phyloP scores from a whole-genome alignment of 129 eudicot genomes.

The Flaveria brownii region DNA sequence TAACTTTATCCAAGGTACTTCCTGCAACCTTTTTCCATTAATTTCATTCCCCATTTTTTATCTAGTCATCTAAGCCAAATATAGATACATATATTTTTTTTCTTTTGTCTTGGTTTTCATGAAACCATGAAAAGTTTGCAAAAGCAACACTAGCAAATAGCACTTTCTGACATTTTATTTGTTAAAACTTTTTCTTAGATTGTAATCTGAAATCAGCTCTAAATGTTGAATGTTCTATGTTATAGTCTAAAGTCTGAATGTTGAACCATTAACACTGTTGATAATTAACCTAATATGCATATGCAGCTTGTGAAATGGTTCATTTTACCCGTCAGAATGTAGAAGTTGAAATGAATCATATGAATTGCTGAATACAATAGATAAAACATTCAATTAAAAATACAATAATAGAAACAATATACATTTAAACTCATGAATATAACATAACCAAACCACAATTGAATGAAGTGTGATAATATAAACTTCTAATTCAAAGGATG shows the following conservation, averaged over 20 bases:
- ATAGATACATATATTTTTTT: background rate
- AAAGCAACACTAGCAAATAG: background rate
- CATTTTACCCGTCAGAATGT: constrained; percentile 1
- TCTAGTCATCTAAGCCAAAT: constrained; percentile 10
- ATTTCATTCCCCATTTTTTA: background rate
- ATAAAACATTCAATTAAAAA: background rate
- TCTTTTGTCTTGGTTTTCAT: background rate
- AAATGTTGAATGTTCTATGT: background rate
- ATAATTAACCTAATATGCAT: background rate
- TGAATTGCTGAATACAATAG: constrained; percentile 8
- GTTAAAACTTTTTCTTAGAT: background rate
- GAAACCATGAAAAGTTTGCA: background rate
- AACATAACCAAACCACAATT: constrained; percentile 4
- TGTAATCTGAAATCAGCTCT: background rate
- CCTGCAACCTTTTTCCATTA: background rate
- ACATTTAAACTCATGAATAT: background rate
- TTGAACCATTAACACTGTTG: background rate
- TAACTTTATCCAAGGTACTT: constrained; percentile 78
- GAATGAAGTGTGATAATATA: background rate
- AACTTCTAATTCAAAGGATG: background rate
- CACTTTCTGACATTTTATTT: background rate
- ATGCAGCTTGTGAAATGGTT: background rate
- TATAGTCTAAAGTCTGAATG: constrained; percentile 6
- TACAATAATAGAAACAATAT: background rate
- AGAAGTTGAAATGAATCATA: background rate